phyloP scores from a whole-genome alignment of 257 asterid species.

The Anisodus acutangulus region DNA sequence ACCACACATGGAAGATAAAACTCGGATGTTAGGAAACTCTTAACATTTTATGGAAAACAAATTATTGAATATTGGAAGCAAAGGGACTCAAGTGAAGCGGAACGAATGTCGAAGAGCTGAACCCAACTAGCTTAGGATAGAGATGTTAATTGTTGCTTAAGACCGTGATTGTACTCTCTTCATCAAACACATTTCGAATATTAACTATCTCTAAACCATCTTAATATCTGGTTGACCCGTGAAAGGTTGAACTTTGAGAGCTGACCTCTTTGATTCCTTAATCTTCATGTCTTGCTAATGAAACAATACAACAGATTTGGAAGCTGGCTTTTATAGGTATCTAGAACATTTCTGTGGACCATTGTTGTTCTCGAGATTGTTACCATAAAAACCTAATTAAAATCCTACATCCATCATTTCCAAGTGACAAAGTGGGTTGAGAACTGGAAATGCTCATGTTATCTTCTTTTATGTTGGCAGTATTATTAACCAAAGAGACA shows the following conservation, averaged over 20 bases:
- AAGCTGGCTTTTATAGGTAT: neutral
- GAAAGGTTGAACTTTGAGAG: neutral
- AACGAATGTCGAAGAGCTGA: neutral
- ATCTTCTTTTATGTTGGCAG: neutral
- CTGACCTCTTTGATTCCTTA: neutral
- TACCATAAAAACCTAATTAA: neutral
- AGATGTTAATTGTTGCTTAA: neutral
- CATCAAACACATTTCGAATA: neutral
- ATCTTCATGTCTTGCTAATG: neutral
- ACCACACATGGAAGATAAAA: neutral
- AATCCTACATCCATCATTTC: neutral
- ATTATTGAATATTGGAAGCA: neutral
- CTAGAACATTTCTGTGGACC: neutral
- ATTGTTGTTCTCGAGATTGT: neutral
- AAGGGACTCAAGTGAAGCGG: neutral
- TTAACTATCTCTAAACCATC: neutral
- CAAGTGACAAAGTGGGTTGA: slow-evolving; percentile 4
- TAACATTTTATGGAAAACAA: neutral
- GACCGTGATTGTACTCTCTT: neutral
- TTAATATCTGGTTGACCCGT: neutral
- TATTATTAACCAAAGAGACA: neutral
- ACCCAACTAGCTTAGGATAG: neutral
- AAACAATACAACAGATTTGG: neutral
- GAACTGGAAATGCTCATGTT: neutral
- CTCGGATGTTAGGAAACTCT: neutral